Evolutionary conservation across 148 eudicot genomes (phyloP), one percentile per base, ranked within the genome.

Genomic region (Bassia scoparia): DNA sequence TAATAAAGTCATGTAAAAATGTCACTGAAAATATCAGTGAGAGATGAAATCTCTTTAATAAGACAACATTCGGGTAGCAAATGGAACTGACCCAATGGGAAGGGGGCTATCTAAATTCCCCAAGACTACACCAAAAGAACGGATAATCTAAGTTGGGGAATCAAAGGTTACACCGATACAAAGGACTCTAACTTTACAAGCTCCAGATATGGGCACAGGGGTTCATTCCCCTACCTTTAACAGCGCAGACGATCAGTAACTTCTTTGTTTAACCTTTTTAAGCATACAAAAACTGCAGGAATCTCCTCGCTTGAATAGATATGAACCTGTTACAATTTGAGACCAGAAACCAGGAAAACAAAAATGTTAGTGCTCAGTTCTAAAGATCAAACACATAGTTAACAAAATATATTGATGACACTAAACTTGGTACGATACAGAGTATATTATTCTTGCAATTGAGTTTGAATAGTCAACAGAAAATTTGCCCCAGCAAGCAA

Each of bases 101-200:
- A 46, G 18, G 18, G 17, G 54, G 21, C 26, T 43, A 60, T 14
- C 69, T 49, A 16, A 37, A 48, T 27, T 48, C 59, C 61, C 61
- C 18, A 17, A 50, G 21, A 23, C 77, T 65, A 49, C 21, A 50
- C 50, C 10, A 66, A 29, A 56, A 65, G 20, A 66, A 66, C 54
- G 74, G 33, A 12, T 38, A 59, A 60, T 46, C 67, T 44, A 44
- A 37, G 5, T 12, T 53, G 48, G 62, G 63, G 77, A 21, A 53
- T 37, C 48, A 11, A 53, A 35, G 35, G 61, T 35, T 65, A 20
- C 65, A 38, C 65, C 50, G 20, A 66, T 49, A 67, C 41, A 53
- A 48, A 44, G 60, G 18, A 65, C 34, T 41, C 46, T 52, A 48
- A 50, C 76, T 74, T 55, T 67, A 74, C 52, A 72, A 30, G 61